Percentiles rank a stretch among this genome's conserved stretches.
Conservation (phyloP, 73 alveolate genomes). For the Paraurostyla sp. region DNA sequence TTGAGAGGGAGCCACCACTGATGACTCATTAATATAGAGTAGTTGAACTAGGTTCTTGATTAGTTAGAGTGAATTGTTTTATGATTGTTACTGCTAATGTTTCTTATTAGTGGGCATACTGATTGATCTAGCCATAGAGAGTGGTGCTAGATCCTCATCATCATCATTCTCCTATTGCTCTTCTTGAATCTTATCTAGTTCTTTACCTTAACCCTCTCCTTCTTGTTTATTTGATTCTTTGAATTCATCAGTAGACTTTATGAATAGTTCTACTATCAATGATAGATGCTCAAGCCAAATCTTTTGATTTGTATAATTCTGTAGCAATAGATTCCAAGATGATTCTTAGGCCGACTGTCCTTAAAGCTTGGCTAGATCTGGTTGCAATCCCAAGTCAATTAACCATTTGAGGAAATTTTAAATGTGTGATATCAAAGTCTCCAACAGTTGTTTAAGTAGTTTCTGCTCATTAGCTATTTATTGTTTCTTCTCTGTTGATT, state of each 20-base stretch:
- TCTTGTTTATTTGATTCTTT: background rate
- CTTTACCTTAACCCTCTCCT: background rate
- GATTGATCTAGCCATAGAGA: slow-evolving; percentile 24
- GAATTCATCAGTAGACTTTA: slow-evolving; percentile 4
- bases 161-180: slow-evolving; percentile 39
- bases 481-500: background rate
- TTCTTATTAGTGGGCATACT: background rate
- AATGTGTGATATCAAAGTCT: background rate
- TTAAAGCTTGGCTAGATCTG: slow-evolving; percentile 40
- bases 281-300: slow-evolving; percentile 60
- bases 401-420: slow-evolving; percentile 45
- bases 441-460: background rate
- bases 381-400: slow-evolving; percentile 50
- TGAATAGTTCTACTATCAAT: slow-evolving; percentile 24
- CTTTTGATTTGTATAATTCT: slow-evolving; percentile 23
- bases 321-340: background rate
- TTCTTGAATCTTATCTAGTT: slow-evolving; percentile 26
- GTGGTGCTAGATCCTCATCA: slow-evolving; percentile 52
- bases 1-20: no score
- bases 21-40: slow-evolving; percentile 38
- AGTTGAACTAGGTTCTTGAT: slow-evolving; percentile 55
- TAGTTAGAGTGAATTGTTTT: background rate
- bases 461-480: background rate
- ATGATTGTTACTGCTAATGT: background rate
- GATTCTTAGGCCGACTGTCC: slow-evolving; percentile 14